Percentiles rank a stretch among this genome's conserved stretches.
Evolutionary conservation across 179 eudicot species (phyloP).

Genomic region (Actinidia chinensis): DNA sequence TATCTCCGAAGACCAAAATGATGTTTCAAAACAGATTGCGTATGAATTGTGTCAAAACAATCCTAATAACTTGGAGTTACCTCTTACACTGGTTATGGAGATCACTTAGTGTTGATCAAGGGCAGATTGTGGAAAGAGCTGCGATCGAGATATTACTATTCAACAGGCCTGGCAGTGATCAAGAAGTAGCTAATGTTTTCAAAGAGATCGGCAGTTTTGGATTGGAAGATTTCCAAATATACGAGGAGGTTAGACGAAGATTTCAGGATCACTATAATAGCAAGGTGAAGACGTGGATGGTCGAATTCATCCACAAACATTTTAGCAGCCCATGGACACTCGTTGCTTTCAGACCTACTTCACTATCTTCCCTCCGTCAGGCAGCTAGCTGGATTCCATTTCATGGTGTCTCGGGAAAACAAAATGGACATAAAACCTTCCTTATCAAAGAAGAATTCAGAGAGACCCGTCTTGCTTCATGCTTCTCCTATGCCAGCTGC

Average conservation of each 20-base stretch:
- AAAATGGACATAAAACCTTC: too few species aligned
- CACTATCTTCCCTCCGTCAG: too few species aligned
- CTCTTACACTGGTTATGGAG: neutral
- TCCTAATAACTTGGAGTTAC: neutral
- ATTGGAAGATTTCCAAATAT: neutral
- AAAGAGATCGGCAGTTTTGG: constrained; percentile 2
- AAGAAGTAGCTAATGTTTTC: constrained; percentile 4
- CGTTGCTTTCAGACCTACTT: constrained; percentile 13
- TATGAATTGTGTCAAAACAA: neutral
- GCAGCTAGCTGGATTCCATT: too few species aligned
- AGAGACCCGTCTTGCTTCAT: too few species aligned
- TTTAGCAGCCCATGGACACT: constrained; percentile 24
- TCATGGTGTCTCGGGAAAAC: too few species aligned
- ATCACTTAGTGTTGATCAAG: neutral
- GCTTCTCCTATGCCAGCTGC: too few species aligned
- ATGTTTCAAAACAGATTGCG: constrained; percentile 8
- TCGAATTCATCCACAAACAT: constrained; percentile 13
- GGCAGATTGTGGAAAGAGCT: constrained; percentile 9
- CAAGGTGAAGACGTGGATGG: constrained; percentile 14
- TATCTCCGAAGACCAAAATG: neutral
- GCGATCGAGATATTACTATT: neutral
- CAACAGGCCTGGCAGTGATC: constrained; percentile 1
- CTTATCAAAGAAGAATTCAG: too few species aligned
- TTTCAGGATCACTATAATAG: constrained; percentile 16
- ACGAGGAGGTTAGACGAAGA: neutral